Evolutionary conservation across 1,284 basidiomycete genomes (phyloP).

Genomic region (Filobasidium uniguttulatum): DNA sequence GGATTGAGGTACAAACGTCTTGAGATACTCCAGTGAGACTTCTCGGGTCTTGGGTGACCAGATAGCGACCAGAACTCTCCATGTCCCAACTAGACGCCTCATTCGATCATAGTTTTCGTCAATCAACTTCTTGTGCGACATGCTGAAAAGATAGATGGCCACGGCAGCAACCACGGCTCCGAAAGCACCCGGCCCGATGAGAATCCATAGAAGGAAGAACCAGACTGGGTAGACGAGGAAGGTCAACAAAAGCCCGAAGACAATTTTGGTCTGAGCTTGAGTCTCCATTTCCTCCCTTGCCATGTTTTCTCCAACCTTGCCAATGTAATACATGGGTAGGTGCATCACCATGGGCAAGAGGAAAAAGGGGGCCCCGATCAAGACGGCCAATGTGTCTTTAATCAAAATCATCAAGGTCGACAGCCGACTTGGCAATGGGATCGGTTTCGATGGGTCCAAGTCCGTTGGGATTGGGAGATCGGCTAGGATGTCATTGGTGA

Average conservation of each 20-base stretch:
- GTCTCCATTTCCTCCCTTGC: conserved; percentile 71
- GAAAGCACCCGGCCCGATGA: conserved; percentile 53
- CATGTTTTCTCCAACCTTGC: conserved; percentile 54
- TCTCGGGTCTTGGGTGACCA: conserved; percentile 75
- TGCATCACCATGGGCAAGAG: conserved; percentile 67
- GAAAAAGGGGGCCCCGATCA: conserved; percentile 72
- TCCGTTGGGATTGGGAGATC: conserved; percentile 52
- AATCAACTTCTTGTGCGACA: conserved; percentile 49
- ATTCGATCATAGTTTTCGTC: conserved; percentile 57
- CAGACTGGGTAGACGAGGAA: conserved; percentile 62
- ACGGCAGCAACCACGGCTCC: conserved; percentile 42
- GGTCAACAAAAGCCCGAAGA: conserved; percentile 61
- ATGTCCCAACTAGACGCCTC: conserved; percentile 70
- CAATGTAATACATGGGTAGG: conserved; percentile 67
- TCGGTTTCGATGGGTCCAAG: conserved; percentile 58
- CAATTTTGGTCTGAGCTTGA: conserved; percentile 82
- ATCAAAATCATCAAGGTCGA: conserved; percentile 62
- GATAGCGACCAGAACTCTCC: conserved; percentile 77
- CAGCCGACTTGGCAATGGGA: conserved; percentile 64
- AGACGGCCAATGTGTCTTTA: conserved; percentile 55
- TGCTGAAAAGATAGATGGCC: conserved; percentile 55
- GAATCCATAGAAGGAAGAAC: conserved; percentile 68
- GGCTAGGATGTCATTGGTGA: conserved; percentile 68
- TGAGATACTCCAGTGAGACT: conserved; percentile 51
- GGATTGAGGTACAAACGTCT: conserved; percentile 45